Percentiles rank a stretch among this genome's conserved stretches.
phyloP scores from a whole-genome alignment of 306 rosid genomes.

The Quercus dentata region DNA sequence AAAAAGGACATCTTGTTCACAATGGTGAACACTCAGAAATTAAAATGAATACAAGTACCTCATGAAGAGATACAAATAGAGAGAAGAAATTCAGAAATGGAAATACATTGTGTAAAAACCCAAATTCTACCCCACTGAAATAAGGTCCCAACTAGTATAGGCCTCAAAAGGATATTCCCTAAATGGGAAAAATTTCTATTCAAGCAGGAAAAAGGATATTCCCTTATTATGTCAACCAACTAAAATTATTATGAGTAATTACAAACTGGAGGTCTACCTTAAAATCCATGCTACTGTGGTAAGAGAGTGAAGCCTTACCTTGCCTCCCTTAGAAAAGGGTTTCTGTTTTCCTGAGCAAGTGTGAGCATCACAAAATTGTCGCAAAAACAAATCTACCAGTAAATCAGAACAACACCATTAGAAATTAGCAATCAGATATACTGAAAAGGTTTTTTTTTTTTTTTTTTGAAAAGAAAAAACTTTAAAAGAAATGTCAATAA shows the following conservation, averaged over 20 bases:
- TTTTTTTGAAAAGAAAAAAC: background rate
- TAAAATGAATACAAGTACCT: no score
- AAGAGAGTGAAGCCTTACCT: conserved; percentile 45
- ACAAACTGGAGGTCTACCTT: background rate
- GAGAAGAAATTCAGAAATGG: no score
- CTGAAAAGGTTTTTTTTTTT: background rate
- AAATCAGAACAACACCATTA: conserved; percentile 26
- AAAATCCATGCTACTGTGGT: background rate
- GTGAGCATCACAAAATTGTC: conserved; percentile 90
- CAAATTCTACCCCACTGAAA: no score
- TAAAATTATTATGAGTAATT: background rate
- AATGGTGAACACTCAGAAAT: no score
- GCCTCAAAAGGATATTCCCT: background rate
- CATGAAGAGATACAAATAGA: no score
- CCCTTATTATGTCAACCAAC: background rate
- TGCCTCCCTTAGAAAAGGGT: conserved; percentile 87
- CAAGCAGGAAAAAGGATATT: conserved; percentile 13
- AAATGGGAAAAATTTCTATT: conserved; percentile 11
- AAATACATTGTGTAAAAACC: no score
- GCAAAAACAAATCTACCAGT: conserved; percentile 75
- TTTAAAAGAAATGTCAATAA: background rate
- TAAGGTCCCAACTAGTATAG: no score
- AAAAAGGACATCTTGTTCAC: no score
- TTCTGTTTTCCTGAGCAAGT: conserved; percentile 75
- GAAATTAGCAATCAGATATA: conserved; percentile 12